Percentiles rank a stretch among this genome's conserved stretches.
phyloP scores from a whole-genome alignment of 139 green algal genomes.

The Medakamo hakoo region DNA sequence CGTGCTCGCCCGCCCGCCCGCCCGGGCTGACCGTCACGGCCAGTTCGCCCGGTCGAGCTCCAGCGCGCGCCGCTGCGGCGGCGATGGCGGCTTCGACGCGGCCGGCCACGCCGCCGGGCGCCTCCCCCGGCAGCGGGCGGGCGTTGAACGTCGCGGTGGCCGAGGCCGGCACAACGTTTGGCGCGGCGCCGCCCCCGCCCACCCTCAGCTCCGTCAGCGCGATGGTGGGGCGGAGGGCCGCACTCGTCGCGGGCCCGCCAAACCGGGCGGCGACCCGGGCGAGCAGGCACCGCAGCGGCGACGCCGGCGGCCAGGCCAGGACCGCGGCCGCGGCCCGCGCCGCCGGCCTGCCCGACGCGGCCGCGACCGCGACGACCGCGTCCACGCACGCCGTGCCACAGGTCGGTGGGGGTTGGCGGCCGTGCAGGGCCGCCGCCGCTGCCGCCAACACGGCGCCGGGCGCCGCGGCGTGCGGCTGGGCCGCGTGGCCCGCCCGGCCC shows the following conservation, averaged over 20 bases:
- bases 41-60: background rate
- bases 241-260: background rate
- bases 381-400: background rate
- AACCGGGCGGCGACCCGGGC: background rate
- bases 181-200: too few species aligned
- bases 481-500: background rate
- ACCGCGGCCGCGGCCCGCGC: background rate
- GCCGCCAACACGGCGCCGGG: background rate
- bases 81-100: background rate
- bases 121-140: background rate
- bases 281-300: background rate
- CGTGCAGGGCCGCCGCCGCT: background rate
- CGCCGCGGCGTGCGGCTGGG: too few species aligned
- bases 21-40: background rate
- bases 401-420: background rate
- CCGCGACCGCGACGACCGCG: background rate
- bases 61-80: background rate
- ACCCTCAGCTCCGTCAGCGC: background rate
- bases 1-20: too few species aligned
- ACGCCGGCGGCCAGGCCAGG: background rate
- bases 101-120: too few species aligned
- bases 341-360: background rate
- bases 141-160: background rate
- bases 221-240: background rate
- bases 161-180: background rate